Percentiles rank a stretch among this genome's conserved stretches.
These are phyloP conservation scores for Melanomma pulvis-pyrius DNA, from an alignment of 495 filamentous ascomycete genomes.

Conservation along the genomic window DNA sequence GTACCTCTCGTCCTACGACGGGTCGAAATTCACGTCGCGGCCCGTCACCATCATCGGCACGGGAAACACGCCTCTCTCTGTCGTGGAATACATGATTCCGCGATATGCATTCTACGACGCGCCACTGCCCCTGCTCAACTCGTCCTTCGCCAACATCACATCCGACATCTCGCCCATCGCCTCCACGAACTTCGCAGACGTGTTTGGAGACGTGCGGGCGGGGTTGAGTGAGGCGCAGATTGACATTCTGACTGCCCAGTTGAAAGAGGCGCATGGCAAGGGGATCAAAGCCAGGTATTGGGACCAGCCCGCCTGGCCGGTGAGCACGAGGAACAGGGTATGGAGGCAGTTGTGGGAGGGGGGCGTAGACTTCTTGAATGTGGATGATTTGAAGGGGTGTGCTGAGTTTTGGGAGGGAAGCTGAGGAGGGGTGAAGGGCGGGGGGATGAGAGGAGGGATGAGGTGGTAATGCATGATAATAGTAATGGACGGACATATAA, in stretches of 20 bases:
- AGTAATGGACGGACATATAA: too few species aligned
- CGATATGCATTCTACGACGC: slow-evolving; percentile 68
- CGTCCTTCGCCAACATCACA: slow-evolving; percentile 48
- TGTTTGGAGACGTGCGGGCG: slow-evolving; percentile 44
- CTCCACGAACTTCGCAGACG: slow-evolving; percentile 29
- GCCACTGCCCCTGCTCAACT: slow-evolving; percentile 53
- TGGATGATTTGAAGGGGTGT: slow-evolving; percentile 47
- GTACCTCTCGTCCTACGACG: slow-evolving; percentile 45
- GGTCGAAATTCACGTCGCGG: slow-evolving; percentile 33
- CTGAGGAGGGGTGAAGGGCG: slow-evolving; percentile 2
- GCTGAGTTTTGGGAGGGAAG: slow-evolving; percentile 46
- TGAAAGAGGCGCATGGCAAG: slow-evolving; percentile 45
- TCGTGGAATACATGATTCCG: slow-evolving; percentile 48
- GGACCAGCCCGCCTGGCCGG: slow-evolving; percentile 46
- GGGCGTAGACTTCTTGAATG: slow-evolving; percentile 47
- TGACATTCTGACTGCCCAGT: slow-evolving; percentile 42
- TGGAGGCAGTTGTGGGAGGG: slow-evolving; percentile 45
- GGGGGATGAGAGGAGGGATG: too few species aligned
- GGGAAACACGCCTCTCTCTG: slow-evolving; percentile 45
- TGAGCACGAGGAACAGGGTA: slow-evolving; percentile 44
- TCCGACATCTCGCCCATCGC: slow-evolving; percentile 40
- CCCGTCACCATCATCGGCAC: slow-evolving; percentile 48
- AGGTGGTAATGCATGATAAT: too few species aligned
- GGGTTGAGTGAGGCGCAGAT: slow-evolving; percentile 45
- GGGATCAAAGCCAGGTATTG: slow-evolving; percentile 47